A percentile compares a stretch with the other conserved stretches of the same genome.
Evolutionary conservation across 805 yeast genomes (phyloP).

Genomic region (Groenewaldozyma salmanticensis): DNA sequence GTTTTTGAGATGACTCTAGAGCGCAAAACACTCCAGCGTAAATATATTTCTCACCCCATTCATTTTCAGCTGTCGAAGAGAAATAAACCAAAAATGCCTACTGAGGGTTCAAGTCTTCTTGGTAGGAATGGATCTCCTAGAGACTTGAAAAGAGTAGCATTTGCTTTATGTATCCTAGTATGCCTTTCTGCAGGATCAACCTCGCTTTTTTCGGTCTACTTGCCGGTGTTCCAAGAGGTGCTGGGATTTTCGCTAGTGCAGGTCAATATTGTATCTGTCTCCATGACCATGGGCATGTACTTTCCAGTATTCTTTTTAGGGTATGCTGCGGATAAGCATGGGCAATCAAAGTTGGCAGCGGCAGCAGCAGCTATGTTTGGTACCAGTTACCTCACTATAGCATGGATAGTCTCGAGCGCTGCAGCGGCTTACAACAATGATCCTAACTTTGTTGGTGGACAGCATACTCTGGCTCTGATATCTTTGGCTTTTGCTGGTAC

Average conservation of each 20-base stretch:
- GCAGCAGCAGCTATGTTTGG: conserved; percentile 51
- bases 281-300: conserved; percentile 74
- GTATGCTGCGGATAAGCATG: conserved; percentile 73
- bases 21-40: no score
- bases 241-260: conserved; percentile 56
- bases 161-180: conserved; percentile 3
- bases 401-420: conserved; percentile 25
- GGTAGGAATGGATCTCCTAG: conserved; percentile 2
- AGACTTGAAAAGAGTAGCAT: neutral
- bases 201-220: conserved; percentile 68
- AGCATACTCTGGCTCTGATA: neutral
- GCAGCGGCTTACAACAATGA: neutral
- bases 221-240: conserved; percentile 53
- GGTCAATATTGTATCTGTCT: conserved; percentile 64
- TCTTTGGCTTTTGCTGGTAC: conserved; percentile 23
- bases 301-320: conserved; percentile 76
- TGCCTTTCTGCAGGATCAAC: conserved; percentile 68
- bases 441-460: conserved; percentile 1
- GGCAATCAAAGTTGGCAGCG: conserved; percentile 62
- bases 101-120: conserved; percentile 5
- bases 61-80: no score
- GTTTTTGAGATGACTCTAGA: no score
- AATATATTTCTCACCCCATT: no score
- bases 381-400: conserved; percentile 56
- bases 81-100: no score